These are phyloP conservation scores for Schizosaccharomyces japonicus DNA, from an alignment of 805 yeast species.

Conservation along the genomic window DNA sequence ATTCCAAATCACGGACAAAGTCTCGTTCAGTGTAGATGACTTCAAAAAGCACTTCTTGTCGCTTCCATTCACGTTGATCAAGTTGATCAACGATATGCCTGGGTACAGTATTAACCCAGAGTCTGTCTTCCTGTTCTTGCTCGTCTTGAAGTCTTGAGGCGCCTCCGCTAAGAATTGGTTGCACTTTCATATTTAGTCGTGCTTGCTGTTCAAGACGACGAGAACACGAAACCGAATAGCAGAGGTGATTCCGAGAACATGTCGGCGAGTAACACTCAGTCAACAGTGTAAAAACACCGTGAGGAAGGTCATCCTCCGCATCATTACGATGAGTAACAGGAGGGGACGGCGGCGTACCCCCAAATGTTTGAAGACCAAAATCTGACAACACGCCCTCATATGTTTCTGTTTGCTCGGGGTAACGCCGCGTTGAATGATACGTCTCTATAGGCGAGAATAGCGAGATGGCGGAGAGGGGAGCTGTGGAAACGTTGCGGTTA, in stretches of 20 bases:
- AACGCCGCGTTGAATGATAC: not conserved
- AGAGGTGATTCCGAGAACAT: conserved; percentile 64
- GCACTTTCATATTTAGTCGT: conserved; percentile 64
- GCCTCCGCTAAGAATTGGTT: conserved; percentile 60
- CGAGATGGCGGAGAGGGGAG: not conserved
- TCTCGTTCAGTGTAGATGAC: conserved; percentile 83
- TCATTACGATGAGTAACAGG: not conserved
- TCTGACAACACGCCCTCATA: not conserved
- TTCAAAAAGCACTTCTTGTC: conserved; percentile 90
- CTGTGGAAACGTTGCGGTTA: conserved; percentile 6
- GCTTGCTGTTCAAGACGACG: conserved; percentile 89
- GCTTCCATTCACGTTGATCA: conserved; percentile 63
- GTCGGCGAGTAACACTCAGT: conserved; percentile 96
- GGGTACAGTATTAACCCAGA: conserved; percentile 86
- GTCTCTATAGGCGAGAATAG: not conserved
- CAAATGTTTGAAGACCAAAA: not conserved
- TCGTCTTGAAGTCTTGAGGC: conserved; percentile 26
- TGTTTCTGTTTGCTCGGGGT: not conserved
- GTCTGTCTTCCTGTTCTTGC: conserved; percentile 40
- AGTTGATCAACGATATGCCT: conserved; percentile 50
- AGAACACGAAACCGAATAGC: conserved; percentile 93
- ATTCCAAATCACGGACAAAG: conserved; percentile 81
- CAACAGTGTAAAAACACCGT: conserved; percentile 78
- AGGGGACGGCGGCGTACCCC: not conserved
- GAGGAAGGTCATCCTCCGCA: conserved; percentile 24